Evolutionary conservation across 1,284 basidiomycete species (phyloP), one percentile per base, ranked within the genome.

Genomic region (Hypsizygus ulmarius): DNA sequence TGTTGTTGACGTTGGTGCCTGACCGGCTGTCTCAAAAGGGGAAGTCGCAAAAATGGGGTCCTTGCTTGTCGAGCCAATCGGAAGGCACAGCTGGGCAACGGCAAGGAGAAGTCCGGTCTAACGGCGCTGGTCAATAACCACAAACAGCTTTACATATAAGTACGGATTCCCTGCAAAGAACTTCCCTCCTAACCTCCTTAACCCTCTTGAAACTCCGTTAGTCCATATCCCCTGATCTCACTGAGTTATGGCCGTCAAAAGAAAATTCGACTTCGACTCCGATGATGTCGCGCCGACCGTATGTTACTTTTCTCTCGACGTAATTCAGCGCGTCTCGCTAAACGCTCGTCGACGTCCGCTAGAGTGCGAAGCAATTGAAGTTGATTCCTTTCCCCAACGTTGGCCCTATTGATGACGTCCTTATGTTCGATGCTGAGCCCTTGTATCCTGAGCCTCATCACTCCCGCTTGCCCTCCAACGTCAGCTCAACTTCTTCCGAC

Each of bases 351-450:
- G 35, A 39, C 39, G 14, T 38, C 39, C 10, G 41, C 30, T 60
- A 82, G 78, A 72, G 75, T 56, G 67, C 72, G 35, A 89, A 90
- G 65, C 84, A 88, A 63, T 55, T 84, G 35, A 88, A 84, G 69
- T 74, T 85, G 52, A 69, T 87, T 50, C 82, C 84, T 37, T 88
- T 87, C 65, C 85, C 87, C 43, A 75, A 79, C 57, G 74, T 71
- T 54, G 73, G 79, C 53, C 63, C 68, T 52, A 81, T 86, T 64
- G 66, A 71, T 58, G 87, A 90, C 60, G 73, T 82, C 51, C 70
- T 75, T 57, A 89, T 90, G 88, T 79, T 75, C 61, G 81, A 85
- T 56, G 71, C 74, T 62, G 78, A 81, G 52, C 75, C 79, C 52
- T 58, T 74, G 45, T 75, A 68, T 62, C 66, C 72, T 59, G 72